These are phyloP conservation scores for Usnea hakonensis DNA, from an alignment of 495 filamentous ascomycete genomes.

Conservation along the genomic window DNA sequence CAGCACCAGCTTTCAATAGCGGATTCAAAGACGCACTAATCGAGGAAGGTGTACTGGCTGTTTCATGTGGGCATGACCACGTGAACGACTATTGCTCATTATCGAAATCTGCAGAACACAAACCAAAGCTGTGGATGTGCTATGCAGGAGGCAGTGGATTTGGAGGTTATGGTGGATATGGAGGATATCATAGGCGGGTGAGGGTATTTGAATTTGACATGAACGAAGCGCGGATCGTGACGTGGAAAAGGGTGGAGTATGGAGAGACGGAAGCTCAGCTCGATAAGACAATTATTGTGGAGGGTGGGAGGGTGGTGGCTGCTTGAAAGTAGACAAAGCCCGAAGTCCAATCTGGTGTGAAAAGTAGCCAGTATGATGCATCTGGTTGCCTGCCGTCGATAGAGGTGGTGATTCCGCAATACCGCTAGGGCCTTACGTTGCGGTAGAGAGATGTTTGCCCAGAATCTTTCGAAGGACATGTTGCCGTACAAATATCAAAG, in stretches of 20 bases:
- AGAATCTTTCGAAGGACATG: neutral
- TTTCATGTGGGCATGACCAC: slow-evolving; percentile 92
- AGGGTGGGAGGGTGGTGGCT: slow-evolving; percentile 58
- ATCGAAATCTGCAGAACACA: slow-evolving; percentile 40
- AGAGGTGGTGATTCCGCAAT: neutral
- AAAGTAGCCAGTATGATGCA: neutral
- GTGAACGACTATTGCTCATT: slow-evolving; percentile 93
- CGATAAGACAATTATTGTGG: slow-evolving; percentile 83
- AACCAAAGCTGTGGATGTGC: slow-evolving; percentile 93
- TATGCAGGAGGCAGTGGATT: slow-evolving; percentile 85
- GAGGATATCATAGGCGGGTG: slow-evolving; percentile 72
- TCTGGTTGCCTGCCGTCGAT: neutral
- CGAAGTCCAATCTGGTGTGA: neutral
- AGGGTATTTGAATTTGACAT: slow-evolving; percentile 90
- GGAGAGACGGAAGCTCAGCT: slow-evolving; percentile 63
- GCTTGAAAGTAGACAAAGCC: slow-evolving; percentile 6
- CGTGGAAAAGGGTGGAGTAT: slow-evolving; percentile 87
- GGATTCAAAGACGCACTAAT: slow-evolving; percentile 81
- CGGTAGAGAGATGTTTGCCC: neutral
- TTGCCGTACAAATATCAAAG: neutral
- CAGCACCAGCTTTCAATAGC: slow-evolving; percentile 81
- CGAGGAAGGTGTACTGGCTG: slow-evolving; percentile 73
- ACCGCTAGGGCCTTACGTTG: neutral
- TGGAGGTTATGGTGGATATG: slow-evolving; percentile 89
- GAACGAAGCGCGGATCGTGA: slow-evolving; percentile 74